Percentiles rank a stretch among this genome's conserved stretches.
Conservation (phyloP, 2,329 filamentous ascomycete species). For the Coleophoma cylindrospora region DNA sequence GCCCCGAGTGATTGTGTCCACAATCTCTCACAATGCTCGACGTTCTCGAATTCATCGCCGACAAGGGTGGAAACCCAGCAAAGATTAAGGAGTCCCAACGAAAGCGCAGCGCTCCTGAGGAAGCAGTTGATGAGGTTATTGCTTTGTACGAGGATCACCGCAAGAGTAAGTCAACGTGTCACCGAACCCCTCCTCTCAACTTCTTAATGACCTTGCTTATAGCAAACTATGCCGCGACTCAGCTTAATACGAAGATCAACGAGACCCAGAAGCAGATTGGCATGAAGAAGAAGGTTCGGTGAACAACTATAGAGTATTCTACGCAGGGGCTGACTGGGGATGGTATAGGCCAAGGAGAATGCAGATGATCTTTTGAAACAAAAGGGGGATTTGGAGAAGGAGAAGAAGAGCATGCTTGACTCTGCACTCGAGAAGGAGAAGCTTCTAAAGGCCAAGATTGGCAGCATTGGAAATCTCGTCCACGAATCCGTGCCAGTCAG, state of each 20-base stretch:
- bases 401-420: constrained; percentile 77
- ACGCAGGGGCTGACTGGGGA: background rate
- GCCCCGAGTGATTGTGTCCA: constrained; percentile 1
- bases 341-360: constrained; percentile 70
- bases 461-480: constrained; percentile 85
- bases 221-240: constrained; percentile 73
- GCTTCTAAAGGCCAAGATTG: constrained; percentile 70
- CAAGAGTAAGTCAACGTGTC: constrained; percentile 46
- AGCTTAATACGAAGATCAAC: constrained; percentile 83
- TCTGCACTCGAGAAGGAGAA: constrained; percentile 70
- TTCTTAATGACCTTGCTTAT: constrained; percentile 8
- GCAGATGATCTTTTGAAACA: constrained; percentile 73
- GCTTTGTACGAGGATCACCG: constrained; percentile 80
- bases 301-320: background rate
- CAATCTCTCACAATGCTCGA: constrained; percentile 57
- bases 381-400: constrained; percentile 72
- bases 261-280: constrained; percentile 85
- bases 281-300: constrained; percentile 74
- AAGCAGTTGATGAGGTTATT: constrained; percentile 88
- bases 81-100: constrained; percentile 89
- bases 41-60: constrained; percentile 72
- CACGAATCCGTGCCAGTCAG: constrained; percentile 82
- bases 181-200: constrained; percentile 1
- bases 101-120: constrained; percentile 72
- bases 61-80: constrained; percentile 87